Evolutionary conservation across 2,329 filamentous ascomycete genomes (phyloP).

Genomic region (Phyllosticta capitalensis): DNA sequence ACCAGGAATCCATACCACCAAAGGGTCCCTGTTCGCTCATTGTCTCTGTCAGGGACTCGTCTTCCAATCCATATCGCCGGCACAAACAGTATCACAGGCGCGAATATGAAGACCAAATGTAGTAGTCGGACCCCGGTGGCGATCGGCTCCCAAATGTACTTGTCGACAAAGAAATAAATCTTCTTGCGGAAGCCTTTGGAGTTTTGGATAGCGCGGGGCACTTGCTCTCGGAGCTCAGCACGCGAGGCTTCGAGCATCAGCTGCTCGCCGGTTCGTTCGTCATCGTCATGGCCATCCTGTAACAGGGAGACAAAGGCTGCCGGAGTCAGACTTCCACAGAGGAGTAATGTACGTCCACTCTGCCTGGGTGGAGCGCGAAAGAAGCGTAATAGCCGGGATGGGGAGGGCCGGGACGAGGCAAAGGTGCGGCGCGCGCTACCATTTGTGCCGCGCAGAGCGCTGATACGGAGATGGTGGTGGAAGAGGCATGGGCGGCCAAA

Average conservation of each 20-base stretch:
- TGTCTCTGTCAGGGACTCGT: slow-evolving; percentile 52
- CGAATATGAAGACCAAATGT: slow-evolving; percentile 78
- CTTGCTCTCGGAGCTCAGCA: slow-evolving; percentile 62
- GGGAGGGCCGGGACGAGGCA: slow-evolving; percentile 1
- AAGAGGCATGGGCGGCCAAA: slow-evolving; percentile 42
- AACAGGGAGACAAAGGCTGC: slow-evolving; percentile 42
- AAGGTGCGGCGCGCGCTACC: slow-evolving; percentile 5
- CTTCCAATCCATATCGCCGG: slow-evolving; percentile 73
- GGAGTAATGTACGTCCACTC: slow-evolving; percentile 1
- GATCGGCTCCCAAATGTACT: slow-evolving; percentile 70
- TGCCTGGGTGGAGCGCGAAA: slow-evolving; percentile 8
- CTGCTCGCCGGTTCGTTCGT: slow-evolving; percentile 61
- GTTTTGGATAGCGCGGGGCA: slow-evolving; percentile 53
- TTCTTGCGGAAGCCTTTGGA: slow-evolving; percentile 49
- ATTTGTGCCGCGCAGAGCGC: slow-evolving; percentile 16
- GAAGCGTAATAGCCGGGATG: background rate
- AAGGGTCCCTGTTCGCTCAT: slow-evolving; percentile 70
- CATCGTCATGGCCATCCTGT: slow-evolving; percentile 36
- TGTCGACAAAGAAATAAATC: slow-evolving; percentile 58
- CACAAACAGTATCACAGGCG: slow-evolving; percentile 74
- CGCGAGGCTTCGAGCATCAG: slow-evolving; percentile 81
- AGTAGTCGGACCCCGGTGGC: slow-evolving; percentile 82
- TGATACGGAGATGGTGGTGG: slow-evolving; percentile 30
- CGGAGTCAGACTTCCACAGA: slow-evolving; percentile 37
- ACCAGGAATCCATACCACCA: slow-evolving; percentile 96